Evolutionary conservation across 768 basidiomycete genomes (phyloP), one percentile per base, ranked within the genome.

Genomic region (Serendipita vermifera): DNA sequence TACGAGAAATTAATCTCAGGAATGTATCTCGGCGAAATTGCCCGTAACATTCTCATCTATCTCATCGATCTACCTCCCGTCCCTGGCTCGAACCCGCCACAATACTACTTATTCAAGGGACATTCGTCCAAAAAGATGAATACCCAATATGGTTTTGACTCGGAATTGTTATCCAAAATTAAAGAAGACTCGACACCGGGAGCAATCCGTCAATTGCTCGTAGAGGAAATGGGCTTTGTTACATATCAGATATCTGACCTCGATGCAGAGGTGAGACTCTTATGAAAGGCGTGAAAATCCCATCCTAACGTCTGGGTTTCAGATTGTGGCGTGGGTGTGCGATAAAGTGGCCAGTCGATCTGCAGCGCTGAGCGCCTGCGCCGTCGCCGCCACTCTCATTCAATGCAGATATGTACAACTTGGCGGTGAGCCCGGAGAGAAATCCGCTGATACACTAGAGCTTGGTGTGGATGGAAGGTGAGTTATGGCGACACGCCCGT

Each of bases 1-100:
- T 98, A 91, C 66, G 96, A 99, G 70, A 99, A 98, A 73, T 90
- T 96, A 72, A 86, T 99, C 62, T 96, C 91, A 1, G 96, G 96
- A 57, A 97, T 99, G 94, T 99, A 99, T 68, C 80, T 98, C 36
- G 96, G 96, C 57, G 96, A 99, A 70, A 79, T 98, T 59, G 78
- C 84, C 24, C 84, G 96, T 35, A 87, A 87, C 64, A 72, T 94
- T 62, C 75, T 97, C 54, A 75, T 91, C 29, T 78, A 88, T 48
- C 72, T 97, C 60, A 73, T 94, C 61, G 88, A 90, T 62, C 82
- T 84, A 3, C 86, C 87, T 0, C 68, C 85, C 5, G 64, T 90
- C 29, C 46, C 46, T 31, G 46, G 46, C 46, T 51, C 46, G 5
- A 57, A 62, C 51, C 55, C 61, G 67, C 59, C 72, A 74, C 62